These are phyloP conservation scores for Medicago ruthenica DNA, from an alignment of 306 rosid genomes.

Conservation along the genomic window DNA sequence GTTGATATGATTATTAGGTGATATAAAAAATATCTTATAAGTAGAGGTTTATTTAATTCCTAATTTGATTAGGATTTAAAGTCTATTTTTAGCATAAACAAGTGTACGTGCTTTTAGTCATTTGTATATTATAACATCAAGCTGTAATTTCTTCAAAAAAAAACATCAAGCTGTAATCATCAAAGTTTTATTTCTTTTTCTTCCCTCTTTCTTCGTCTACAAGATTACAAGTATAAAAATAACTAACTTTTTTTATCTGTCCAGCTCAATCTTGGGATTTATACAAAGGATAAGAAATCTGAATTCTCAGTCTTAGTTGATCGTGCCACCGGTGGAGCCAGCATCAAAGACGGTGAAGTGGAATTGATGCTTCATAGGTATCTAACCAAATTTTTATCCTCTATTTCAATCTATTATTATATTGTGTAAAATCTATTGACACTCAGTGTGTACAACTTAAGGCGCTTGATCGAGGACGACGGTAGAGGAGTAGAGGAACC, in stretches of 20 bases:
- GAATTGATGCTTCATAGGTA: conserved; percentile 97
- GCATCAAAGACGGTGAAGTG: conserved; percentile 81
- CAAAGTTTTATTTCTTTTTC: background rate
- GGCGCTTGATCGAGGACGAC: conserved; percentile 72
- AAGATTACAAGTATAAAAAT: background rate
- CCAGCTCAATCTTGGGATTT: conserved; percentile 92
- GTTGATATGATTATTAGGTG: background rate
- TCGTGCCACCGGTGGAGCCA: conserved; percentile 86
- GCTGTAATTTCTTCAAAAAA: too few species aligned
- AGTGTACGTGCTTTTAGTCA: background rate
- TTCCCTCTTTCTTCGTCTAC: background rate
- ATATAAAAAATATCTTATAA: background rate
- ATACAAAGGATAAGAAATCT: conserved; percentile 62
- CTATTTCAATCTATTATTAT: background rate
- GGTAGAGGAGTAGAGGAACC: conserved; percentile 79
- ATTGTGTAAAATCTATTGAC: conserved; percentile 9
- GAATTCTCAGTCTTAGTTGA: conserved; percentile 90
- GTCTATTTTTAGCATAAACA: background rate
- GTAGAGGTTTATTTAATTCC: background rate
- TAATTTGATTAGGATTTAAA: background rate
- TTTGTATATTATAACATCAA: background rate
- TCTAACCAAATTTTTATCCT: conserved; percentile 2
- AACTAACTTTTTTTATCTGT: conserved; percentile 17
- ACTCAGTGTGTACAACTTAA: conserved; percentile 39
- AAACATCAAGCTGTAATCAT: background rate